Evolutionary conservation across 805 yeast species (phyloP).

Genomic region (Debaryomyces prosopidis): DNA sequence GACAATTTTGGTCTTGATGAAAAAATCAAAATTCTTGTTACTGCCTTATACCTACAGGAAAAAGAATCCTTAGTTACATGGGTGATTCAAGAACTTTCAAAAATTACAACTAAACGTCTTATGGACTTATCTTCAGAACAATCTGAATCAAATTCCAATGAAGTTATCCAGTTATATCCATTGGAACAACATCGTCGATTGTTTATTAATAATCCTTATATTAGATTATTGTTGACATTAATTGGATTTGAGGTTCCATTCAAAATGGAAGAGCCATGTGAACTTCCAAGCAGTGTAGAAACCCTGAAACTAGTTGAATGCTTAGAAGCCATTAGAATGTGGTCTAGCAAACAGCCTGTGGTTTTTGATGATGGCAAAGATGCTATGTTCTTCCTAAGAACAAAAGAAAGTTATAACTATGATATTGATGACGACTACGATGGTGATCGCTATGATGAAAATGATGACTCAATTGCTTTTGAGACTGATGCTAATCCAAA

Average conservation of each 20-base stretch:
- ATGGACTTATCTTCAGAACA: slow-evolving; percentile 5
- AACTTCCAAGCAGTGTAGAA: slow-evolving; percentile 33
- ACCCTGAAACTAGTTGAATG: slow-evolving; percentile 32
- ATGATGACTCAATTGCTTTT: slow-evolving; percentile 32
- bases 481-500: slow-evolving; percentile 20
- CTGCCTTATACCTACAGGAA: slow-evolving; percentile 48
- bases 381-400: slow-evolving; percentile 29
- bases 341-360: slow-evolving; percentile 35
- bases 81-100: slow-evolving; percentile 38
- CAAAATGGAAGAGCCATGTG: slow-evolving; percentile 38
- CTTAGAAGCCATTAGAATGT: slow-evolving; percentile 40
- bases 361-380: slow-evolving; percentile 38
- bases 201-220: slow-evolving; percentile 47
- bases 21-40: slow-evolving; percentile 50
- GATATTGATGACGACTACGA: slow-evolving; percentile 24
- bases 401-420: slow-evolving; percentile 20
- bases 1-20: slow-evolving; percentile 40
- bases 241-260: slow-evolving; percentile 49
- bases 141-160: slow-evolving; percentile 8
- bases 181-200: slow-evolving; percentile 21
- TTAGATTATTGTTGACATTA: slow-evolving; percentile 47
- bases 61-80: slow-evolving; percentile 44
- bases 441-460: slow-evolving; percentile 23
- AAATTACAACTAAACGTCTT: slow-evolving; percentile 24
- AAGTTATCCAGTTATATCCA: slow-evolving; percentile 12